Conservation (phyloP, 441 rosid species). For the Sinapis alba region DNA sequence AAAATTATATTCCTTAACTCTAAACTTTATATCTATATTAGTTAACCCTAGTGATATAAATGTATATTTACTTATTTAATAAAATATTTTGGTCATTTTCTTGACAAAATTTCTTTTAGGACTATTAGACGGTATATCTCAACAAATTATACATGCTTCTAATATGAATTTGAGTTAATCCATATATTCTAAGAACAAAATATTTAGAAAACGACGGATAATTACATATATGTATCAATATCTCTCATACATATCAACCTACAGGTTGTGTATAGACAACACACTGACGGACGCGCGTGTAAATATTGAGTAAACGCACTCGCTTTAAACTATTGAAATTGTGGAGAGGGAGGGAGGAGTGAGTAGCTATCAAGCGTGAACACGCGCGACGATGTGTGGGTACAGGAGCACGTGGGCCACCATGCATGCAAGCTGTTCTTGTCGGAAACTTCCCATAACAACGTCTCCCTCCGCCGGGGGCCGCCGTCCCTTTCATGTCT, state of each 20-base stretch:
- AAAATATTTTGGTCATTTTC: too few relatives aligned
- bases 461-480: constrained; percentile 45
- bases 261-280: not conserved
- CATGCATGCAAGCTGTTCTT: constrained; percentile 43
- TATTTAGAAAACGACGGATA: too few relatives aligned
- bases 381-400: constrained; percentile 45
- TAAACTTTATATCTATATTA: too few relatives aligned
- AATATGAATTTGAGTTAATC: not conserved
- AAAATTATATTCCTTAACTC: too few relatives aligned
- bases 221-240: not conserved
- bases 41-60: too few relatives aligned
- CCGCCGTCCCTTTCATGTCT: constrained; percentile 44
- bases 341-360: too few relatives aligned
- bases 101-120: too few relatives aligned
- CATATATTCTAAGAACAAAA: not conserved
- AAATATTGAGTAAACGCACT: constrained; percentile 7
- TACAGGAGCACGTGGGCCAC: constrained; percentile 48
- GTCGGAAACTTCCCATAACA: constrained; percentile 47
- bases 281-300: not conserved
- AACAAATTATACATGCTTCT: not conserved
- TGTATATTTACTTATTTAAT: too few relatives aligned
- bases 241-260: not conserved
- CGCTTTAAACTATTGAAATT: too few relatives aligned
- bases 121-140: too few relatives aligned
- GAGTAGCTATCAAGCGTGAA: constrained; percentile 28